Evolutionary conservation across 169 alveolate genomes (phyloP).

Genomic region (Plasmodium adleri): DNA sequence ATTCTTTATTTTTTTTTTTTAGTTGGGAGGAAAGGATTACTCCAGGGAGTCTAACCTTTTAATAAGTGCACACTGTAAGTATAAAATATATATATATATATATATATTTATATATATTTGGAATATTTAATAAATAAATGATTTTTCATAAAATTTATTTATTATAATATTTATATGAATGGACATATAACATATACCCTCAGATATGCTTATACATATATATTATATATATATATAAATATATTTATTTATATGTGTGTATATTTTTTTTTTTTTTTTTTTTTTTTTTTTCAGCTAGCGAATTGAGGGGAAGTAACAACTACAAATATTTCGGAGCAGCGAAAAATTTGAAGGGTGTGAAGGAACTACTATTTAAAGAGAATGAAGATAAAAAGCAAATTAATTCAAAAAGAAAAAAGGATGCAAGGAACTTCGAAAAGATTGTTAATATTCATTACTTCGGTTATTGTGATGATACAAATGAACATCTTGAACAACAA

Average conservation of each 20-base stretch:
- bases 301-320: constrained; percentile 90
- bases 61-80: constrained; percentile 68
- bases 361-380: constrained; percentile 92
- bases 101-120: neutral
- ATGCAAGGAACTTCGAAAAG: constrained; percentile 39
- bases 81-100: neutral
- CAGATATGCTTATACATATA: neutral
- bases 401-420: constrained; percentile 41
- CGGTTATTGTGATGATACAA: constrained; percentile 74
- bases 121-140: neutral
- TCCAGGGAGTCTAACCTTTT: constrained; percentile 55
- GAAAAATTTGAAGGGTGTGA: constrained; percentile 94
- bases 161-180: no score
- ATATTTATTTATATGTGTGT: neutral
- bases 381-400: constrained; percentile 72
- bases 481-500: constrained; percentile 33
- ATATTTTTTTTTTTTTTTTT: neutral
- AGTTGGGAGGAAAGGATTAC: constrained; percentile 76
- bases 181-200: no score
- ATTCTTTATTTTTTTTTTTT: neutral
- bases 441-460: constrained; percentile 57
- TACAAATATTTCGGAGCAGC: constrained; percentile 97
- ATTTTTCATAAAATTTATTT: neutral
- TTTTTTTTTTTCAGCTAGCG: constrained; percentile 75
- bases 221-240: neutral